Percentiles rank a stretch among this genome's conserved stretches.
Evolutionary conservation across 2,329 filamentous ascomycete genomes (phyloP).

Genomic region (Cladosporium sp.): DNA sequence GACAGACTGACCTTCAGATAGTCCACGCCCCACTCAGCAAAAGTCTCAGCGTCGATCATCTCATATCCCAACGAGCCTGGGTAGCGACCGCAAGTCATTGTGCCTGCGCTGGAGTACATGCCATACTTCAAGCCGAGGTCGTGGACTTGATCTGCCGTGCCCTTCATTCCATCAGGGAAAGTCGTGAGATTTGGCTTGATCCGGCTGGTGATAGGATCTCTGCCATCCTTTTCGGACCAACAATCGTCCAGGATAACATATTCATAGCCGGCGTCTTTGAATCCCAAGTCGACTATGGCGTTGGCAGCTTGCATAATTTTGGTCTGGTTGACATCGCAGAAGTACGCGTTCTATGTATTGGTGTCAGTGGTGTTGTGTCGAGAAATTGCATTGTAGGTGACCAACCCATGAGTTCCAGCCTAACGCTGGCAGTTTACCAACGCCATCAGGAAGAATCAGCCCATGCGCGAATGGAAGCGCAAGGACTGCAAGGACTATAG

Average conservation of each 20-base stretch:
- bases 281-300: slow-evolving; percentile 45
- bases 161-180: slow-evolving; percentile 56
- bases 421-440: slow-evolving; percentile 35
- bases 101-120: slow-evolving; percentile 56
- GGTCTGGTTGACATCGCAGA: slow-evolving; percentile 47
- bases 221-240: slow-evolving; percentile 47
- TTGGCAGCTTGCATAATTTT: slow-evolving; percentile 47
- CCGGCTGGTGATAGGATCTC: slow-evolving; percentile 41
- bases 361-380: slow-evolving; percentile 27
- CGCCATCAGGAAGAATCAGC: slow-evolving; percentile 9
- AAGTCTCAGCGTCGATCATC: slow-evolving; percentile 53
- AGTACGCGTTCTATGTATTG: slow-evolving; percentile 52
- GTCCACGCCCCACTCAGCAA: slow-evolving; percentile 55
- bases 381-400: not conserved
- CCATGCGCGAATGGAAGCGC: not conserved
- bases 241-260: slow-evolving; percentile 61
- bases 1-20: slow-evolving; percentile 43
- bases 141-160: slow-evolving; percentile 52
- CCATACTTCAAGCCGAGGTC: slow-evolving; percentile 56
- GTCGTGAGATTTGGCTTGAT: slow-evolving; percentile 37
- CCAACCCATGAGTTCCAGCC: slow-evolving; percentile 27
- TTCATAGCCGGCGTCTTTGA: slow-evolving; percentile 51
- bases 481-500: not conserved
- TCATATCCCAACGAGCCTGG: slow-evolving; percentile 55
- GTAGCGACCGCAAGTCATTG: slow-evolving; percentile 43